A percentile compares a stretch with the other conserved stretches of the same genome.
phyloP scores from a whole-genome alignment of 1,284 basidiomycete genomes.

The Coniferiporia sulphurascens region DNA sequence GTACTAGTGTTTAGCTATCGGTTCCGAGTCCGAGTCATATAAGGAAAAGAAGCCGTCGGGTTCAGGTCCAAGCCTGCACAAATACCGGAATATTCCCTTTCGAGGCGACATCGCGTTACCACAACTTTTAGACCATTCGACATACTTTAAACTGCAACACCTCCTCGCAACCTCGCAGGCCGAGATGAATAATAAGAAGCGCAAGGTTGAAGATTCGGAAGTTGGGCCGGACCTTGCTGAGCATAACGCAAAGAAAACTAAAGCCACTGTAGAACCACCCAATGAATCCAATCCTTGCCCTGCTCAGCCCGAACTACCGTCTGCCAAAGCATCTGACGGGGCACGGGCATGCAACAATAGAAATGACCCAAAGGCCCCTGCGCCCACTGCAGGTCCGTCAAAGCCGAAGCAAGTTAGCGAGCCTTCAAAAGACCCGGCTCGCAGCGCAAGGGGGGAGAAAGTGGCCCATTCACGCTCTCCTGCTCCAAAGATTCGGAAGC shows the following conservation, averaged over 20 bases:
- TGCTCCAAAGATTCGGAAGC: constrained; percentile 48
- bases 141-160: background rate
- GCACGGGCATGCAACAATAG: background rate
- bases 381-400: background rate
- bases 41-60: background rate
- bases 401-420: background rate
- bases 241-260: background rate
- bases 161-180: background rate
- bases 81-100: background rate
- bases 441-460: background rate
- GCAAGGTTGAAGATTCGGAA: background rate
- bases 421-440: background rate
- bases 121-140: background rate
- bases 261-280: background rate
- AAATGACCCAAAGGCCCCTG: background rate
- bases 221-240: background rate
- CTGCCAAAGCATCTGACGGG: background rate
- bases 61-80: background rate
- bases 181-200: background rate
- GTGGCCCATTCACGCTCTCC: background rate
- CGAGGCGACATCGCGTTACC: too few species aligned
- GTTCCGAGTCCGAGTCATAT: too few species aligned
- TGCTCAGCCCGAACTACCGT: background rate
- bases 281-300: background rate
- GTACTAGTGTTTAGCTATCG: too few species aligned